Base-by-base conservation (phyloP, 192 early-diverging fungal genomes). In the Haplosporangium gracile region DNA sequence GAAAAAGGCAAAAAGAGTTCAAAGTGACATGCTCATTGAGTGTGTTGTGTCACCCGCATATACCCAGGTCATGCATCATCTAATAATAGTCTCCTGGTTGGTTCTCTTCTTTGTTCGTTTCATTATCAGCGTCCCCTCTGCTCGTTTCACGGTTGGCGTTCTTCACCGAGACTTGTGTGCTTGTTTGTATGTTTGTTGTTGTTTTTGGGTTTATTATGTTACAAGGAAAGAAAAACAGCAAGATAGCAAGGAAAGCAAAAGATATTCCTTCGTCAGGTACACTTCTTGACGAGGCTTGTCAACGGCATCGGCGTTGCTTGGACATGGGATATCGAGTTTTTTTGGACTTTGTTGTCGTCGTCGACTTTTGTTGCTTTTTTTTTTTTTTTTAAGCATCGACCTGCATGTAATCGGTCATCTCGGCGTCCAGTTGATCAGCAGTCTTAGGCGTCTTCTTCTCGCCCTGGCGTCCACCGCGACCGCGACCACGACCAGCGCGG, bases 381-480 rank as follows among this genome's bases (percentile, higher is more conserved):
- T 29, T n/a, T n/a, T n/a, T 49, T 32, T 3, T 68, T 70, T 70
- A 78, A 34, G 65, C 77, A 42, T 89, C 84, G 45, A 89, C 84
- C 26, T 86, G 83, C 88, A 89, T 75, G 74, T 89, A 89, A 32
- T 89, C 84, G 51, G 51, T 75, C 83, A 89, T 87, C 72, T 89
- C 88, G 10, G 83, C 83, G 53, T 89, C 88, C 77, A 89, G 68
- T 65, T 89, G 74, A 38, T 89, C 84, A 49, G 81, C 80, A 45
- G 88, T 89, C 77, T 81, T 86, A 43, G 79, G 68, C 16, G 74
- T 36, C 57, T 73, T 76, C 60, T 81, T 81, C 40, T 88, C 85
- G 29, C 70, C 65, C 8, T 49, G 49, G 26, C 80, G 81, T 36
- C 79, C 71, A 29, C 85, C 49, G 16, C 89, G 76, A 15, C 88